Evolutionary conservation across 257 asterid species (phyloP).

Genomic region (Fraxinus excelsior): DNA sequence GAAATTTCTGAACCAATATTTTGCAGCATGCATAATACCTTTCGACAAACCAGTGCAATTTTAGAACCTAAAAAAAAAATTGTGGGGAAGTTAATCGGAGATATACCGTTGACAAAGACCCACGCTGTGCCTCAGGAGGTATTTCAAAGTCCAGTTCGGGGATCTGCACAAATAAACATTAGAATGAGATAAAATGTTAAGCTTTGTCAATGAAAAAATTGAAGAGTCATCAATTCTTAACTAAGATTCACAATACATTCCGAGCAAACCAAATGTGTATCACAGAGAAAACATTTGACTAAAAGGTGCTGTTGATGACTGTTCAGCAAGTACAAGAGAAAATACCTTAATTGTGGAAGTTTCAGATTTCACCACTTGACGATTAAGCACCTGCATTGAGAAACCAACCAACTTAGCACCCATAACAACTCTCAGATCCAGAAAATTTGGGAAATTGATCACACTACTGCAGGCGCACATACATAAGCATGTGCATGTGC

Average conservation of each 20-base stretch:
- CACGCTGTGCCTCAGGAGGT: constrained; percentile 97
- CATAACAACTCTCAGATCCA: neutral
- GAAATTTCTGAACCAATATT: neutral
- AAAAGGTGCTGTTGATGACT: neutral
- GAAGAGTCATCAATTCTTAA: neutral
- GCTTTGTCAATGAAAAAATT: neutral
- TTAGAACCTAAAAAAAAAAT: neutral
- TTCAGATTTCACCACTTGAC: constrained; percentile 94
- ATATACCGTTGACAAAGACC: constrained; percentile 89
- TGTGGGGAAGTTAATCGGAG: constrained; percentile 10
- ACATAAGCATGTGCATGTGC: too few species aligned
- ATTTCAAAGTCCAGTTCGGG: constrained; percentile 94
- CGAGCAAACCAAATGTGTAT: neutral
- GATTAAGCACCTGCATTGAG: constrained; percentile 72
- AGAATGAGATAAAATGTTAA: constrained; percentile 7
- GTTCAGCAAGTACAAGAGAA: constrained; percentile 5
- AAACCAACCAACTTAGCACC: neutral
- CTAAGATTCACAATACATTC: neutral
- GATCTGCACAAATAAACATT: constrained; percentile 54
- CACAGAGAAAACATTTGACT: neutral
- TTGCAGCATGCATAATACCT: neutral
- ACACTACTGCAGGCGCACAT: neutral
- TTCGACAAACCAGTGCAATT: neutral
- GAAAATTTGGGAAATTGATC: neutral
- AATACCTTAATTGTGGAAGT: constrained; percentile 90